A percentile compares a stretch with the other conserved stretches of the same genome.
Evolutionary conservation across 768 basidiomycete species (phyloP).

Genomic region (Tubosaeta brunneosetosa): DNA sequence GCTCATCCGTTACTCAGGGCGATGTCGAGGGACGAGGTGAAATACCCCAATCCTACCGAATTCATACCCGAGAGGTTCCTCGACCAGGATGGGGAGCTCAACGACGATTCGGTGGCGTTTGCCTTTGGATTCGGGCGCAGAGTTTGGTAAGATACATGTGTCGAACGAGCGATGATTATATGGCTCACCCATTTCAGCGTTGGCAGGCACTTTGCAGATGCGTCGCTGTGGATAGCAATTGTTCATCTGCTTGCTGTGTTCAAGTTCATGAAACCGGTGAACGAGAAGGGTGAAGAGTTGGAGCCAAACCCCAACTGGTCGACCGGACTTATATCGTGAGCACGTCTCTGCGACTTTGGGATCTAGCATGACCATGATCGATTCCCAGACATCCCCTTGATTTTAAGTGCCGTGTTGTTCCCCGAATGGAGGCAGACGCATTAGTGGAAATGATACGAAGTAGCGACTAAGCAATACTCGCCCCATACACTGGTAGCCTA

Average conservation of each 20-base stretch:
- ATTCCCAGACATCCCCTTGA: conserved; percentile 24
- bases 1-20: conserved; percentile 20
- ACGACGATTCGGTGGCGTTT: conserved; percentile 19
- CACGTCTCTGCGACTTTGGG: not conserved
- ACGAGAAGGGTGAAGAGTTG: conserved; percentile 23
- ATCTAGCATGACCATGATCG: conserved; percentile 1
- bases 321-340: conserved; percentile 28
- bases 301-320: conserved; percentile 26
- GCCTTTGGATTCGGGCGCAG: conserved; percentile 30
- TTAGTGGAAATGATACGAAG: conserved; percentile 12
- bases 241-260: conserved; percentile 28
- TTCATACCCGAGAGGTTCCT: conserved; percentile 30
- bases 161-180: not conserved
- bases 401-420: conserved; percentile 26
- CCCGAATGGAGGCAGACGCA: conserved; percentile 15
- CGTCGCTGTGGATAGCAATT: conserved; percentile 30
- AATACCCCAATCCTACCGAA: conserved; percentile 23
- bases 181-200: conserved; percentile 15
- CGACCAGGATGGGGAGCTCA: conserved; percentile 20
- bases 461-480: conserved; percentile 6
- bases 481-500: too few relatives aligned
- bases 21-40: conserved; percentile 26
- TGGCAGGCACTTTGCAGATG: conserved; percentile 29
- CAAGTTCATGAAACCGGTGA: conserved; percentile 26
- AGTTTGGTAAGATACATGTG: conserved; percentile 16